Conservation (phyloP, 768 basidiomycete genomes). For the Hypholoma sublateritium region DNA sequence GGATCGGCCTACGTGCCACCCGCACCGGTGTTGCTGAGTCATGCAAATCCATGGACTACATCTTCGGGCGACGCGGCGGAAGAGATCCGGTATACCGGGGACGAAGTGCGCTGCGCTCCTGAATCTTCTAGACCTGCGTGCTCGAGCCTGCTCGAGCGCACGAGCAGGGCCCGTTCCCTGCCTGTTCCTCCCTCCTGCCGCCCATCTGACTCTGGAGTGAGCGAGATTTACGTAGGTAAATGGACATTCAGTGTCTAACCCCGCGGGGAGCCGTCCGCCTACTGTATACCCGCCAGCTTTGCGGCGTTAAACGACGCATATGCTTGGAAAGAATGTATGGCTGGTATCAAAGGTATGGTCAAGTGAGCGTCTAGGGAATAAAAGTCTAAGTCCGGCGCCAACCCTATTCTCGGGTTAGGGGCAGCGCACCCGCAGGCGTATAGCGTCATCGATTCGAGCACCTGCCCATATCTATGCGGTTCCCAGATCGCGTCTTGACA, state of each 20-base stretch:
- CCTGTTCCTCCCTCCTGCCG: neutral
- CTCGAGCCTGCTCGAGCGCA: slow-evolving; percentile 1
- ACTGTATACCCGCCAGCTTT: neutral
- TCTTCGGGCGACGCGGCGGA: slow-evolving; percentile 2
- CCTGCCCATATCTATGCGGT: neutral
- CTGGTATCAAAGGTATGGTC: neutral
- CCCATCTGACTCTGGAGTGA: neutral
- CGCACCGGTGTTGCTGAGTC: slow-evolving; percentile 5
- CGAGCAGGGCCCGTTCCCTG: neutral
- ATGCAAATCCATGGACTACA: neutral
- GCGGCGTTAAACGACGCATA: neutral
- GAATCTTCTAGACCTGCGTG: slow-evolving; percentile 1
- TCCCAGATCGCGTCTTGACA: neutral
- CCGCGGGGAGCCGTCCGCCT: neutral
- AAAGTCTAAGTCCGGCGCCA: neutral
- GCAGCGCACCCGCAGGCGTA: neutral
- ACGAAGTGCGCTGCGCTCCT: neutral
- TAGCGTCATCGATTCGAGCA: neutral
- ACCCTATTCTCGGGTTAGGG: neutral
- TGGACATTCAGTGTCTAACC: neutral
- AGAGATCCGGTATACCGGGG: slow-evolving; percentile 12
- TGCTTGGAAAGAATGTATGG: neutral
- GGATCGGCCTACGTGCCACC: slow-evolving; percentile 10
- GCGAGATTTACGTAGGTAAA: neutral
- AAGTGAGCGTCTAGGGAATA: neutral